A percentile compares a stretch with the other conserved stretches of the same genome.
Conservation (phyloP, 306 rosid genomes). For the Quercus aquifolioides region DNA sequence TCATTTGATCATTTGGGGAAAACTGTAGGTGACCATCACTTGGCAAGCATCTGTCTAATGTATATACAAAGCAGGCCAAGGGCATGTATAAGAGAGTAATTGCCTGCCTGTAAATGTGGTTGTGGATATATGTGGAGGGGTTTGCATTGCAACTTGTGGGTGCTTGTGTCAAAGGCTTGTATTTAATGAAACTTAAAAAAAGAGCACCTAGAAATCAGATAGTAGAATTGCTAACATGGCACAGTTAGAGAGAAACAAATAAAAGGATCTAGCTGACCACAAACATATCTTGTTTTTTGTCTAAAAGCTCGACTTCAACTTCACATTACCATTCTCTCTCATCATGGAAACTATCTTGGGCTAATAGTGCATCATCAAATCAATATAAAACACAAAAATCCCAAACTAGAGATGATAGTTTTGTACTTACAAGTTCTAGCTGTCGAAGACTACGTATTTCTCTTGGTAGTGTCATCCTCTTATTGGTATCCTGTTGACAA, state of each 20-base stretch:
- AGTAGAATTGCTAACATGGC: not conserved
- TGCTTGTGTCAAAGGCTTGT: not conserved
- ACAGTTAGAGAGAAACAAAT: not conserved
- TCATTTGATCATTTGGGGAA: not conserved
- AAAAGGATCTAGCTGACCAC: not conserved
- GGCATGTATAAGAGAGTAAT: not conserved
- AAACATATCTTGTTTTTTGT: not conserved
- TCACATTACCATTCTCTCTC: not conserved
- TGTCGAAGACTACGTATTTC: constrained; percentile 70
- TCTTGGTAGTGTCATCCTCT: constrained; percentile 72
- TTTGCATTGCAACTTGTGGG: not conserved
- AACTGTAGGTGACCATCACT: not conserved
- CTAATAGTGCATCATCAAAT: not conserved
- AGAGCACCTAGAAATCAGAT: not conserved
- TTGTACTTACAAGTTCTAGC: constrained; percentile 74
- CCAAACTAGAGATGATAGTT: constrained; percentile 6
- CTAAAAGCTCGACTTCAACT: not conserved
- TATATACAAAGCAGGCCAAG: not conserved
- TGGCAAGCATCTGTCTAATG: not conserved
- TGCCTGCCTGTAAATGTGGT: not conserved
- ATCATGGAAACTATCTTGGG: not conserved
- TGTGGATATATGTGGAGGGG: not conserved
- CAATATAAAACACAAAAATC: constrained; percentile 12
- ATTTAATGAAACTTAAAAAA: not conserved
- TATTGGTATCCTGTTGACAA: constrained; percentile 77